Evolutionary conservation across 202 grass and related monocot species (phyloP), one percentile per base, ranked within the genome.

Genomic region (Dendrocalamus latiflorus): DNA sequence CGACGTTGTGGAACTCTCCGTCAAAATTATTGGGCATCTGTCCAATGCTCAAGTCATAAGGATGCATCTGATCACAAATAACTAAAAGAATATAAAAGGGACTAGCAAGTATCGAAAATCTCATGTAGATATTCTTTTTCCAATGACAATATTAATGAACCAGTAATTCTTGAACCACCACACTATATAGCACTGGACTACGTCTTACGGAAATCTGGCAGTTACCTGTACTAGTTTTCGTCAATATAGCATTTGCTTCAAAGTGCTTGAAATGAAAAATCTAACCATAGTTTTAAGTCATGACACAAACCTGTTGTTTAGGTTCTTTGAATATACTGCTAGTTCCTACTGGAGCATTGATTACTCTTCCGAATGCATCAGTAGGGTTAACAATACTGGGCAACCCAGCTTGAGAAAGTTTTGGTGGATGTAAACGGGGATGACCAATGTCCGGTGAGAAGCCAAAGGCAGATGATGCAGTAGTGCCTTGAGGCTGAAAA

Each of bases 21-120:
- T 92, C 74, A 80, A 86, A 94, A 72, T 72, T 76, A 86, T 74
- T 81, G 39, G 87, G 77, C 24, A 92, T 83, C 93, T 94, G 87
- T 72, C 55, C 44, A 85, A 66, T 65, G 76, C 50, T 74, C 47
- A 75, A 78, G 49, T 43, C 36, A 85, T 67, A 74, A 61, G 57
- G 38, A 57, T 55, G 44, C 11, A 63, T 83, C 64, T 70, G 12
- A 77, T 58, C 6, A 0, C 28, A 73, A 80, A 80, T 9, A 43
- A 49, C 59, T 55, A 44, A 22, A 43, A 25, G 2, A 39, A 74
- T 39, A 74, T 56, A 37, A 24, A 39, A 21, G 18, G 36, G 48
- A 17, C 17, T 45, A 33, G 22, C 14, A 71, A 58, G 24, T 37
- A 59, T 49, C 33, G 11, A 59, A 42, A 57, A 80, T 15, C 17